A percentile compares a stretch with the other conserved stretches of the same genome.
Evolutionary conservation across 768 basidiomycete species (phyloP).

Genomic region (Kwoniella sp.): DNA sequence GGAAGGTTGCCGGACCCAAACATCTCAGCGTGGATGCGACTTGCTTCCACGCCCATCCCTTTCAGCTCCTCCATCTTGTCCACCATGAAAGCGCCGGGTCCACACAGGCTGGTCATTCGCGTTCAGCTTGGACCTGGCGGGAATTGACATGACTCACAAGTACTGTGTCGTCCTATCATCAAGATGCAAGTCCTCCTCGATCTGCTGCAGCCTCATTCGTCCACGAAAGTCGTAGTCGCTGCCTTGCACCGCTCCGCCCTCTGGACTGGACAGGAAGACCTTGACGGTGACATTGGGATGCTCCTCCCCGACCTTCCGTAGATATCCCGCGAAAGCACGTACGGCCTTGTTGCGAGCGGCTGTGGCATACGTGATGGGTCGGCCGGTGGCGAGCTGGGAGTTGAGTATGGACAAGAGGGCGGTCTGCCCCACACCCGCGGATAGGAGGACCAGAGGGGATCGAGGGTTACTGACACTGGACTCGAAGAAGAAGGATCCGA

Average conservation of each 20-base stretch:
- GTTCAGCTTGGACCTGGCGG: neutral
- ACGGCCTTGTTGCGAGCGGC: conserved; percentile 8
- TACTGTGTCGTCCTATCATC: conserved; percentile 12
- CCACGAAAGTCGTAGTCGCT: conserved; percentile 14
- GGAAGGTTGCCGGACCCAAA: conserved; percentile 13
- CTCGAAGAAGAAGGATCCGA: conserved; percentile 21
- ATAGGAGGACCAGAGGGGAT: conserved; percentile 19
- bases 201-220: conserved; percentile 6
- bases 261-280: conserved; percentile 11
- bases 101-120: conserved; percentile 10
- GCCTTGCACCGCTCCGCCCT: neutral
- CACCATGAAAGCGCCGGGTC: conserved; percentile 21
- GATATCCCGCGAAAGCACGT: conserved; percentile 14
- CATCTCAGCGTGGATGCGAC: conserved; percentile 13
- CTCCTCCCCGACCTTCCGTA: neutral
- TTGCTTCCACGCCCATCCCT: conserved; percentile 5
- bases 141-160: conserved; percentile 4
- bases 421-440: conserved; percentile 26
- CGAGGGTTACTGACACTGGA: neutral
- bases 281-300: conserved; percentile 12
- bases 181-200: conserved; percentile 12
- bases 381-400: conserved; percentile 10
- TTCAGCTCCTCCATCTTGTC: conserved; percentile 10
- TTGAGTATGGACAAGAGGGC: conserved; percentile 25
- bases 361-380: conserved; percentile 17